Base-by-base conservation (phyloP, 1,284 basidiomycete species). In the Chiua sp. region DNA sequence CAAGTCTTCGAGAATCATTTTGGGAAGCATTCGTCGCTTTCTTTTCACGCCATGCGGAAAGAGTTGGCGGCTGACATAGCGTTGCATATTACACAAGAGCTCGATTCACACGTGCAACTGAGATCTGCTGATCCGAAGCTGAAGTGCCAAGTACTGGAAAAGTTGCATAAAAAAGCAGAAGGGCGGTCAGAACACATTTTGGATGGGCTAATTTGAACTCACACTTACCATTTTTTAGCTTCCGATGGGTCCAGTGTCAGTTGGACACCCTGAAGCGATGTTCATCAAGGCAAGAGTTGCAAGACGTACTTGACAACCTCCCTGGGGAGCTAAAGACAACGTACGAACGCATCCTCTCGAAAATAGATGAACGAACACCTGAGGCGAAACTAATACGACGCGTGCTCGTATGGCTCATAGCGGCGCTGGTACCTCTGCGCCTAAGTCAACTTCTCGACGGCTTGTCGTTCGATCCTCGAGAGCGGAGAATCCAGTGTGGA, bases 161-260 rank as follows among this genome's bases (percentile, higher is more conserved):
- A 51, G 20, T 52, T 57, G 12, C 46, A 23, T 30, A 12, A 47
- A 26, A 53, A 18, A 35, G 49, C 55, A 10, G 42, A 47, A 23
- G 49, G 55, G 20, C 48, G 56, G 51, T 57, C 6, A n/a, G 51
- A 16, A 15, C 8, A 11, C 42, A 15, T 12, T 26, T n/a, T n/a
- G 1, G 10, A 7, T 26, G 12, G 26, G 20, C 23, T 18, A 23
- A 11, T 18, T 20, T 4, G 10, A 15, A 49, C 32, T 42, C 47
- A 30, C 3, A 10, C 8, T 8, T 11, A n/a, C 28, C 8, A 4
- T 44, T 28, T 26, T 12, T 12, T 46, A 58, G 57, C 23, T 58
- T 58, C 23, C 46, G 37, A 7, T 58, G 57, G 57, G 57, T 53
- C 6, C 57, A 53, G 15, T 58, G 57, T 22, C 57, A 58, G 20